Evolutionary conservation across 805 yeast genomes (phyloP), one percentile per base, ranked within the genome.

Genomic region (Barnettozyma vustinii): DNA sequence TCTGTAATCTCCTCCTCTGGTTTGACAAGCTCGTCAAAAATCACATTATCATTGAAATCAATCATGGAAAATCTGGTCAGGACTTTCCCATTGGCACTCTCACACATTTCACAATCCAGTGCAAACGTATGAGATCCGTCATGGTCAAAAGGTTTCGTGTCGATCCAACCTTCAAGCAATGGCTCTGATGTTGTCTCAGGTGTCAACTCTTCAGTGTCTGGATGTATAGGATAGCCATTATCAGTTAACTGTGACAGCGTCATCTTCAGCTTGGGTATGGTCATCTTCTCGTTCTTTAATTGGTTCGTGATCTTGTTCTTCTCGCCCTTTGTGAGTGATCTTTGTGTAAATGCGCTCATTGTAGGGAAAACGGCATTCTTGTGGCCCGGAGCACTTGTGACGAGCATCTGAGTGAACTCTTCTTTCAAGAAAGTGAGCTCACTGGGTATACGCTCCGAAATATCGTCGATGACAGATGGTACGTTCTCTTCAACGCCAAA

Each of bases 71-170:
- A 79, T 46, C 97, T 73, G 0, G 98, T 81, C 37, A 92, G 70
- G 1, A 80, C 96, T 39, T 75, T 73, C 0, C 89, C 90, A 1
- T 59, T 53, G 0, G 70, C 76, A 0, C 91, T 67, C 50, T 74
- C 68, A 62, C 97, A 89, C 89, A 92, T 94, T 67, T 92, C 99
- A 71, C 99, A 94, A 67, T 92, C 99, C 18, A 94, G 55, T 0
- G 96, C 94, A 68, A 79, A 88, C 0, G 85, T 79, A 49, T 74
- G 81, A 0, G 85, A 75, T 0, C 82, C 83, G 9, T 72, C 81
- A 52, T 79, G 83, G 1, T 75, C 77, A 52, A 80, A 77, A 1
- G 60, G 48, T 13, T 37, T 54, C 0, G 96, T 84, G 40, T 78
- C 78, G 1, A 70, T 74, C 83, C 85, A 85, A 4, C 70, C 74